Conservation (phyloP, 148 eudicot species). For the Camellia granthamiana region DNA sequence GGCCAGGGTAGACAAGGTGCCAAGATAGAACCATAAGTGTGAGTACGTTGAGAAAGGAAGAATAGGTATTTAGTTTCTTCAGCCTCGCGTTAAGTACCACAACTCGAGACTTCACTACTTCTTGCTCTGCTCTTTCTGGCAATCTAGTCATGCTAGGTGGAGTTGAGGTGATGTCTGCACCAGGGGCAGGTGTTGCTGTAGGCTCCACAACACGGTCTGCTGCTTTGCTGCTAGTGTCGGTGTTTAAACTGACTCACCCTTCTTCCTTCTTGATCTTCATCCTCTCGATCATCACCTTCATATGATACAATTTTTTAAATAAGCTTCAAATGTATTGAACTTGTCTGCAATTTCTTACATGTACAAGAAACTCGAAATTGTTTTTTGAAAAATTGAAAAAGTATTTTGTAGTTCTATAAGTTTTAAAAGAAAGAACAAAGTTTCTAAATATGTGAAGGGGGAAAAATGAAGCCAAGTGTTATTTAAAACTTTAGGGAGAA, state of each 20-base stretch:
- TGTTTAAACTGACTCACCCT: conserved; percentile 46
- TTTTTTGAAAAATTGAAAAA: too few species aligned
- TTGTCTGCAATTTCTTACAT: too few species aligned
- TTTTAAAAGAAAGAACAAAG: too few species aligned
- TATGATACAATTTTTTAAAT: background rate
- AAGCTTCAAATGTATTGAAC: too few species aligned
- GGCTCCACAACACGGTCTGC: conserved; percentile 23
- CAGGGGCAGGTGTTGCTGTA: background rate
- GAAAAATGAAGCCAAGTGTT: too few species aligned
- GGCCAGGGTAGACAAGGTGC: conserved; percentile 69
- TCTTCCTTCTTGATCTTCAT: conserved; percentile 82
- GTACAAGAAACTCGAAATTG: too few species aligned
- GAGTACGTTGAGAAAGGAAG: conserved; percentile 60
- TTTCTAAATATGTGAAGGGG: too few species aligned
- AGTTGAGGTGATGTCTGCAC: conserved; percentile 5
- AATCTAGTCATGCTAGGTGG: conserved; percentile 6
- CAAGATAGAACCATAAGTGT: conserved; percentile 66
- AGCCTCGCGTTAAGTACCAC: conserved; percentile 34
- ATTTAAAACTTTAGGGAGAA: too few species aligned
- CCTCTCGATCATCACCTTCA: conserved; percentile 68
- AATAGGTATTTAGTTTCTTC: conserved; percentile 60
- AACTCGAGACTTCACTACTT: conserved; percentile 27
- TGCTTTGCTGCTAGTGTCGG: conserved; percentile 12
- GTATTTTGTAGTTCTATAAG: too few species aligned
- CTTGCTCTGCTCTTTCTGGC: conserved; percentile 15